These are phyloP conservation scores for Crepidotus sp. DNA, from an alignment of 1,284 basidiomycete species.

Conservation along the genomic window DNA sequence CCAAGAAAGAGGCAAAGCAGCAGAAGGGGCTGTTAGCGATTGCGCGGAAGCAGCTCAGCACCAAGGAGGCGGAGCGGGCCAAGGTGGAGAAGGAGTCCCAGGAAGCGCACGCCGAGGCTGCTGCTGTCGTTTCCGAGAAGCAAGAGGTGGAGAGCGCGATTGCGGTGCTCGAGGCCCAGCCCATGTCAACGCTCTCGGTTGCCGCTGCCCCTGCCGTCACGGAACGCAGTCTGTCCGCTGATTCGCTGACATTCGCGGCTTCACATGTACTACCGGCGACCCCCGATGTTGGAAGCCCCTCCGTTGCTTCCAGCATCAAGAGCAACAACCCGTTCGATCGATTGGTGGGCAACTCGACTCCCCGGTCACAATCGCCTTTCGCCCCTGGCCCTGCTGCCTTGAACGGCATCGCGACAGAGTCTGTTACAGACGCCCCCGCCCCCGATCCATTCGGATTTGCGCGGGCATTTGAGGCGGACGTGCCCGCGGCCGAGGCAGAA, in stretches of 20 bases:
- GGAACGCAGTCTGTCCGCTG: constrained; percentile 29
- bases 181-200: constrained; percentile 16
- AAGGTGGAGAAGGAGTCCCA: constrained; percentile 67
- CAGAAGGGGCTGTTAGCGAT: constrained; percentile 94
- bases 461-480: constrained; percentile 29
- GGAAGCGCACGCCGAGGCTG: constrained; percentile 51
- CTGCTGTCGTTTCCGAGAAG: constrained; percentile 45
- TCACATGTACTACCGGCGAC: constrained; percentile 59
- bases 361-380: constrained; percentile 47
- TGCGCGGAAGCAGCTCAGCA: constrained; percentile 86
- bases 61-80: constrained; percentile 73
- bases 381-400: constrained; percentile 30
- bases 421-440: constrained; percentile 6
- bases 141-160: constrained; percentile 47
- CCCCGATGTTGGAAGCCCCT: constrained; percentile 27
- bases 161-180: constrained; percentile 25
- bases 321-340: constrained; percentile 95
- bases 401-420: constrained; percentile 17
- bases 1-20: constrained; percentile 90
- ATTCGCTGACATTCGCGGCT: constrained; percentile 55
- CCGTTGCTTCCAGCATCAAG: constrained; percentile 38
- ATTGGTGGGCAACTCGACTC: constrained; percentile 41
- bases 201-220: constrained; percentile 16
- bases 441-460: constrained; percentile 56
- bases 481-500: constrained; percentile 13